These are phyloP conservation scores for Podaxis sp. DNA, from an alignment of 768 basidiomycete species.

Conservation along the genomic window DNA sequence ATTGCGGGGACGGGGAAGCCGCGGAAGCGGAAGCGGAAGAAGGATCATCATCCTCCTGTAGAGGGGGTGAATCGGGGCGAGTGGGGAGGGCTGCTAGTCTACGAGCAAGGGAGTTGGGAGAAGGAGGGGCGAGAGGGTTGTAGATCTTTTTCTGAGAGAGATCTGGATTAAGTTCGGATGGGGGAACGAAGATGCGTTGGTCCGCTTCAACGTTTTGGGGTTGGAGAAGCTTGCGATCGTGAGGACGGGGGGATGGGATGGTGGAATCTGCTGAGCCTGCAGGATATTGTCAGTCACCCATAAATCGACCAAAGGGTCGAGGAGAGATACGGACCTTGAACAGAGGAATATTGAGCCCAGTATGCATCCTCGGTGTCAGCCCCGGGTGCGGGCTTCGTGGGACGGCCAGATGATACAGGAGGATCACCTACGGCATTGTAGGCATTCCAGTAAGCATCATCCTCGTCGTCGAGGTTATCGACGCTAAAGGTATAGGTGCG, in stretches of 20 bases:
- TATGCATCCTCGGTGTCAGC: conserved; percentile 57
- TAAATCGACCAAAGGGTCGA: not conserved
- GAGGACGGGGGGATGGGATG: conserved; percentile 47
- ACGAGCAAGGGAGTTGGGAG: conserved; percentile 37
- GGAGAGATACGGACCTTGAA: conserved; percentile 52
- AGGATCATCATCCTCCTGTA: conserved; percentile 22
- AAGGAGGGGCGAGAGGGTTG: conserved; percentile 41
- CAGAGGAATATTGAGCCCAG: conserved; percentile 70
- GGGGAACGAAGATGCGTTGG: conserved; percentile 31
- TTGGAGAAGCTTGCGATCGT: conserved; percentile 24
- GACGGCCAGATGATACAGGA: conserved; percentile 13
- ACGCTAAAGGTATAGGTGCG: conserved; percentile 19
- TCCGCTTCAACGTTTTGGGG: conserved; percentile 11
- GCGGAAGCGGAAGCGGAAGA: conserved; percentile 21
- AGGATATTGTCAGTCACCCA: conserved; percentile 1
- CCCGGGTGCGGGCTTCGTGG: conserved; percentile 19
- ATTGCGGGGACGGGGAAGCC: conserved; percentile 12
- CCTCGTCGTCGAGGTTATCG: conserved; percentile 37
- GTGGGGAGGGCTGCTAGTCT: conserved; percentile 36
- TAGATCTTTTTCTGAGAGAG: conserved; percentile 27
- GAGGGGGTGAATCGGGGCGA: conserved; percentile 23
- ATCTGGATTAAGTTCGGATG: conserved; percentile 26
- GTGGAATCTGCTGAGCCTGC: conserved; percentile 74
- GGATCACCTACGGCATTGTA: conserved; percentile 45
- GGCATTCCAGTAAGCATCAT: conserved; percentile 65